Evolutionary conservation across 108 stramenopile genomes (phyloP).

Genomic region (Pseudonitzschia pungens): DNA sequence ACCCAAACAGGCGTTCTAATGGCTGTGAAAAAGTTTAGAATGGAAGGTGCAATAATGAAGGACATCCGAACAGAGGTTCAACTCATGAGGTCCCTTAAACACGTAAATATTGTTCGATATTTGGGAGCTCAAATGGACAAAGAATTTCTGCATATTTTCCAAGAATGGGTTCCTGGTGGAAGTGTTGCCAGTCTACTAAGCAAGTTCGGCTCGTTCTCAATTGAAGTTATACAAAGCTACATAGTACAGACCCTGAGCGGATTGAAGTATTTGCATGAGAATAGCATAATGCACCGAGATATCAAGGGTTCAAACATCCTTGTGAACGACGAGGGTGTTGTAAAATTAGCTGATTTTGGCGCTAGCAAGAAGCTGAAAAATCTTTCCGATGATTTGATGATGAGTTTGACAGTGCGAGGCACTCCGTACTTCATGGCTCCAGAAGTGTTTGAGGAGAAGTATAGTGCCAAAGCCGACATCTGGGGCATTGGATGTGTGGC

Average conservation of each 20-base stretch:
- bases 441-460: slow-evolving; percentile 90
- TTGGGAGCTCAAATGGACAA: slow-evolving; percentile 87
- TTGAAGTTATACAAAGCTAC: slow-evolving; percentile 74
- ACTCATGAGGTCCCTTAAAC: slow-evolving; percentile 84
- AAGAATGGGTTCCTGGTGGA: slow-evolving; percentile 98
- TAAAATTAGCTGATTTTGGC: slow-evolving; percentile 95
- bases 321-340: slow-evolving; percentile 87
- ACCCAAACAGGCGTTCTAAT: slow-evolving; percentile 83
- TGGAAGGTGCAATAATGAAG: slow-evolving; percentile 35
- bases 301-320: slow-evolving; percentile 96
- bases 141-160: slow-evolving; percentile 87
- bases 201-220: slow-evolving; percentile 87
- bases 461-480: slow-evolving; percentile 83
- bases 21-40: slow-evolving; percentile 79
- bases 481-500: slow-evolving; percentile 91
- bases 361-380: slow-evolving; percentile 70
- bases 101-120: slow-evolving; percentile 94
- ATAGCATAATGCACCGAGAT: slow-evolving; percentile 93
- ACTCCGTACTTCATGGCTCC: slow-evolving; percentile 96
- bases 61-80: slow-evolving; percentile 85
- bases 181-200: slow-evolving; percentile 73
- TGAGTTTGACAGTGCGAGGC: slow-evolving; percentile 84
- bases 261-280: slow-evolving; percentile 85
- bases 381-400: slow-evolving; percentile 50
- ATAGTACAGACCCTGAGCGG: slow-evolving; percentile 87